Evolutionary conservation across 106 monocot genomes (phyloP).

Genomic region (Triglochin maritima): DNA sequence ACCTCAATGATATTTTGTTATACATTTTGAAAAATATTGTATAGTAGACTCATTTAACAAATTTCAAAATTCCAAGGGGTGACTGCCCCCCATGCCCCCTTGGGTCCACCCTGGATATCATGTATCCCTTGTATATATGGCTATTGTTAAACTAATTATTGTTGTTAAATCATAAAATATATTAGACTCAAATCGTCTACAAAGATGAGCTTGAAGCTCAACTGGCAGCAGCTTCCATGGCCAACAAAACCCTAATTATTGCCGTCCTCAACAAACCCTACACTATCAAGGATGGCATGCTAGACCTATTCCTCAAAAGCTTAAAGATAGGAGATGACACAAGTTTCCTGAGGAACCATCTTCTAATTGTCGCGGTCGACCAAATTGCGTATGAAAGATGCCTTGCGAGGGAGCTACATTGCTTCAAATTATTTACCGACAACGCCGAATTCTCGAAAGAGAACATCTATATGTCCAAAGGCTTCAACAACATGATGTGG

Average conservation of each 20-base stretch:
- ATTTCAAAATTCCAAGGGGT: too few relatives aligned
- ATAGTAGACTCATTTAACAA: too few relatives aligned
- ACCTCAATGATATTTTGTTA: too few relatives aligned
- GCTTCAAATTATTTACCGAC: conserved; percentile 26
- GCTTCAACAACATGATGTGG: conserved; percentile 55
- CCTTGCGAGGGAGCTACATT: not conserved
- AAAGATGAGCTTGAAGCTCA: not conserved
- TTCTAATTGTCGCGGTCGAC: not conserved
- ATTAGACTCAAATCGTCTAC: too few relatives aligned
- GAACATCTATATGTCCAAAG: conserved; percentile 30
- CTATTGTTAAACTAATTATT: too few relatives aligned
- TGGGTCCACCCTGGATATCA: too few relatives aligned
- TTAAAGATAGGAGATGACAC: not conserved
- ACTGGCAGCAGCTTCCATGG: not conserved
- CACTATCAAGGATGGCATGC: conserved; percentile 30
- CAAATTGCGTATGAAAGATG: not conserved
- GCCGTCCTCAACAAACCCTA: conserved; percentile 46
- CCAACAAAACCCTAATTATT: conserved; percentile 40
- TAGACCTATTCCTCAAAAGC: conserved; percentile 31
- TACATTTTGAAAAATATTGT: too few relatives aligned
- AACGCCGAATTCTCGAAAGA: conserved; percentile 32
- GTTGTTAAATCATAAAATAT: too few relatives aligned
- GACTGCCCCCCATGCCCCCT: too few relatives aligned
- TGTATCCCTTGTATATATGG: too few relatives aligned
- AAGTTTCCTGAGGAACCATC: not conserved